These are phyloP conservation scores for Rhododendron williamsianum DNA, from an alignment of 148 eudicot genomes.

Conservation along the genomic window DNA sequence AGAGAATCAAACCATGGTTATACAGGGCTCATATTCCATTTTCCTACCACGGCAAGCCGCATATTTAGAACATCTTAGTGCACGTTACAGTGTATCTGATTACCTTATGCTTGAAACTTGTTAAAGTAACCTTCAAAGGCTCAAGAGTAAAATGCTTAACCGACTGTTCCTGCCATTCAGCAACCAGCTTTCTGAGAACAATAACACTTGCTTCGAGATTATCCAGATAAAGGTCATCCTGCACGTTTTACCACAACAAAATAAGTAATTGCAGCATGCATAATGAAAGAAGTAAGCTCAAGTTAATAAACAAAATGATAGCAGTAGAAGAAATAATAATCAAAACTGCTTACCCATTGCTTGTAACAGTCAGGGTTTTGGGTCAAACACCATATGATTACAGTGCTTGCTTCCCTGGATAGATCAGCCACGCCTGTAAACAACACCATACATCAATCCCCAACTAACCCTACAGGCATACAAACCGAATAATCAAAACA, in stretches of 20 bases:
- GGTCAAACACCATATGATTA: constrained; percentile 51
- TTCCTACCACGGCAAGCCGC: background rate
- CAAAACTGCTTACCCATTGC: constrained; percentile 49
- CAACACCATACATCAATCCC: background rate
- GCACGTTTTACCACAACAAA: constrained; percentile 8
- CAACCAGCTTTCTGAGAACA: constrained; percentile 34
- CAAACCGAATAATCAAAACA: background rate
- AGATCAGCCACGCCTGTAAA: constrained; percentile 40
- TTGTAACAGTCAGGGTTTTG: constrained; percentile 51
- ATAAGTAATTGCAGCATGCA: background rate
- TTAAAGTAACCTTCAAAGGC: constrained; percentile 28
- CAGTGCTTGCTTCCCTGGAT: constrained; percentile 41
- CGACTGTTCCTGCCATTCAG: constrained; percentile 38
- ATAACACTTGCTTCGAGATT: constrained; percentile 45
- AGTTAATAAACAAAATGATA: background rate
- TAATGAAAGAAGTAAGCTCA: background rate
- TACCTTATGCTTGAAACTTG: constrained; percentile 55
- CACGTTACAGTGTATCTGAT: background rate
- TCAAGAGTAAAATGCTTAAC: constrained; percentile 28
- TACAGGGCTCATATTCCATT: background rate
- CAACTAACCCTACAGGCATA: background rate
- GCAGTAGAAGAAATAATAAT: background rate
- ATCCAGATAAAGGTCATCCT: constrained; percentile 46
- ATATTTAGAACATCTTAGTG: background rate
- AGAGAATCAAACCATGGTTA: background rate